These are phyloP conservation scores for Didymella pomorum DNA, from an alignment of 2,329 filamentous ascomycete species.

Conservation along the genomic window DNA sequence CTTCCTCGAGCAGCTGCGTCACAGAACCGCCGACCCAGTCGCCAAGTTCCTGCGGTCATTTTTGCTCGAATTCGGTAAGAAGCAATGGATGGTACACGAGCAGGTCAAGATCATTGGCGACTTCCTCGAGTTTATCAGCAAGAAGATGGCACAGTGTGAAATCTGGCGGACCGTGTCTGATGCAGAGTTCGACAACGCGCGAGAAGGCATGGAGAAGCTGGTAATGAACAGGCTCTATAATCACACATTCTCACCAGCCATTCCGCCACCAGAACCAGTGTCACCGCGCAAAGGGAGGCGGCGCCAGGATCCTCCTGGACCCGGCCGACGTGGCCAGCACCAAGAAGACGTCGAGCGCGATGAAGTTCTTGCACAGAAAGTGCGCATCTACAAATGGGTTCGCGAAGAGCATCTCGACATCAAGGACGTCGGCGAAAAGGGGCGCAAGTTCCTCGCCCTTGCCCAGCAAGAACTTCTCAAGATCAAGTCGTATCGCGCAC, in stretches of 20 bases:
- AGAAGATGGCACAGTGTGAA: slow-evolving; percentile 97
- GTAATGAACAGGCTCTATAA: slow-evolving; percentile 98
- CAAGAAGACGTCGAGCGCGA: slow-evolving; percentile 98
- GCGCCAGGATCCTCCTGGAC: slow-evolving; percentile 68
- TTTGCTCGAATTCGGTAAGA: slow-evolving; percentile 91
- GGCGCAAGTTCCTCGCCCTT: slow-evolving; percentile 83
- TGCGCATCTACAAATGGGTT: slow-evolving; percentile 96
- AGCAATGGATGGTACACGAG: slow-evolving; percentile 99
- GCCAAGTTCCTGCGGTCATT: slow-evolving; percentile 96
- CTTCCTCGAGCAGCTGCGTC: slow-evolving; percentile 92
- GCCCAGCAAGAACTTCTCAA: slow-evolving; percentile 95
- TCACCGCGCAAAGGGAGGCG: slow-evolving; percentile 71
- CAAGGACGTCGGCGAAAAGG: slow-evolving; percentile 81
- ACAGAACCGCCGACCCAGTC: slow-evolving; percentile 97
- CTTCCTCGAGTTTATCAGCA: slow-evolving; percentile 94
- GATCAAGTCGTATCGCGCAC: slow-evolving; percentile 96
- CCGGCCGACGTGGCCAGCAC: slow-evolving; percentile 91
- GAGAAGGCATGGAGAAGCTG: slow-evolving; percentile 98
- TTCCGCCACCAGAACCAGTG: slow-evolving; percentile 80
- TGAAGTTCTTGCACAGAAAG: slow-evolving; percentile 94
- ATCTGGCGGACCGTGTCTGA: slow-evolving; percentile 97
- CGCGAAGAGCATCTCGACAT: slow-evolving; percentile 94
- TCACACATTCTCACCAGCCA: slow-evolving; percentile 95
- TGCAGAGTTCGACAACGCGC: slow-evolving; percentile 96
- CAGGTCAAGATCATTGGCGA: slow-evolving; percentile 99